Evolutionary conservation across 305 asterid species (phyloP).

Genomic region (Solanum hybrid): DNA sequence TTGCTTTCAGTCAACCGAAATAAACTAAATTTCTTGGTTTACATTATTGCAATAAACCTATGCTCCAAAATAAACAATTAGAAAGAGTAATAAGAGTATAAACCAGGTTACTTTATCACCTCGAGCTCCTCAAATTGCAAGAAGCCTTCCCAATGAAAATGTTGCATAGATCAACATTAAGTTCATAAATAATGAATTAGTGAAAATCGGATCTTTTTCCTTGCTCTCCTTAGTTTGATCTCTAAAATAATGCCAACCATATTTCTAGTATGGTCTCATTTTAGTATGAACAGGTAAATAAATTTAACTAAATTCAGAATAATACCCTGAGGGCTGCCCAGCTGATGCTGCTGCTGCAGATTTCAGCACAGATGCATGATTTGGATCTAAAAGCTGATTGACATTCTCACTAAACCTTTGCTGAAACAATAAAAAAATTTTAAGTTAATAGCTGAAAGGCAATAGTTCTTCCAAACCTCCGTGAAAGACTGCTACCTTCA

Average conservation of each 20-base stretch:
- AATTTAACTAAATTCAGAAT: background rate
- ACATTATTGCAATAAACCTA: background rate
- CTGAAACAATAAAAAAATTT: constrained; percentile 37
- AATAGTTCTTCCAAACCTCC: background rate
- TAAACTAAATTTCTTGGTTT: background rate
- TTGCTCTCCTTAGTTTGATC: background rate
- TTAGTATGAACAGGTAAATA: background rate
- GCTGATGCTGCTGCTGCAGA: constrained; percentile 78
- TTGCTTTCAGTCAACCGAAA: background rate
- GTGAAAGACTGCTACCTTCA: constrained; percentile 49
- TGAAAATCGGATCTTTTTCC: background rate
- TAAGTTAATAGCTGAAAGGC: constrained; percentile 11
- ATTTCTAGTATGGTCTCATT: background rate
- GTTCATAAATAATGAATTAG: background rate
- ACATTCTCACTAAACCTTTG: constrained; percentile 88
- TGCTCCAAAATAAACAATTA: background rate
- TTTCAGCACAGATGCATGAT: constrained; percentile 90
- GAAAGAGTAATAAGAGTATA: background rate
- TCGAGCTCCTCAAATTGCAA: background rate
- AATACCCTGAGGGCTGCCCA: constrained; percentile 89
- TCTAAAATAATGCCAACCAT: background rate
- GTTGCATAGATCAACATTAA: background rate
- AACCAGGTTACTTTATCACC: background rate
- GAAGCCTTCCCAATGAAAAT: background rate
- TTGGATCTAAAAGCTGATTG: constrained; percentile 73